phyloP scores from a whole-genome alignment of 164 flowering plant genomes.

The Vitis labrusca region DNA sequence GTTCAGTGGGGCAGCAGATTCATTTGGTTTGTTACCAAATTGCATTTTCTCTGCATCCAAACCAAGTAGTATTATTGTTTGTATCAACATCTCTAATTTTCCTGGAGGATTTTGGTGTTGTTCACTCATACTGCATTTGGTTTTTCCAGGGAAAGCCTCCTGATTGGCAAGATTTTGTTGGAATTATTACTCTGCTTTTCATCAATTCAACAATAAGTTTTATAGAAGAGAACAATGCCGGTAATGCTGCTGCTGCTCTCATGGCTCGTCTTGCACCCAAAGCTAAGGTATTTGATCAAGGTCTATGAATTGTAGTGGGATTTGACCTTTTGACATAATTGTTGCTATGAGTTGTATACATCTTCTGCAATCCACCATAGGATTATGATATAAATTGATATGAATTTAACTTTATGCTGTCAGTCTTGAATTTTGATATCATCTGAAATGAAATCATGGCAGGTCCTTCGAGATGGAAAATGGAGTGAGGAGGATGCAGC shows the following conservation, averaged over 20 bases:
- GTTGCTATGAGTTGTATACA: not conserved
- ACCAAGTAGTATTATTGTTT: not conserved
- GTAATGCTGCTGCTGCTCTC: conserved; percentile 94
- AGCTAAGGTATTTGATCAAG: conserved; percentile 53
- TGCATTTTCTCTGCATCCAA: not conserved
- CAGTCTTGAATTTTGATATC: not conserved
- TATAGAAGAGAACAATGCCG: conserved; percentile 92
- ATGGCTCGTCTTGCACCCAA: conserved; percentile 95
- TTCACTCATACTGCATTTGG: not conserved
- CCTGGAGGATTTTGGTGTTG: not conserved
- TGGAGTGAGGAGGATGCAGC: conserved; percentile 88
- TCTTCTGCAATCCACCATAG: not conserved
- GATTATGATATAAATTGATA: too few species aligned
- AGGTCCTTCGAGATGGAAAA: conserved; percentile 84
- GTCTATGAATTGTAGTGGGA: too few species aligned
- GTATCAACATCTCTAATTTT: too few species aligned
- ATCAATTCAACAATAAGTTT: conserved; percentile 93
- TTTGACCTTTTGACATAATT: too few species aligned
- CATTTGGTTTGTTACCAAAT: not conserved
- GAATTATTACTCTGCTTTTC: conserved; percentile 69
- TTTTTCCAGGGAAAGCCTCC: conserved; percentile 75
- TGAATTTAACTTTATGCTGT: too few species aligned
- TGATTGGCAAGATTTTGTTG: conserved; percentile 94
- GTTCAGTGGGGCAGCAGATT: too few species aligned
- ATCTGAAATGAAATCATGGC: conserved; percentile 5